phyloP scores from a whole-genome alignment of 805 yeast species.

The Saturnispora silvae region DNA sequence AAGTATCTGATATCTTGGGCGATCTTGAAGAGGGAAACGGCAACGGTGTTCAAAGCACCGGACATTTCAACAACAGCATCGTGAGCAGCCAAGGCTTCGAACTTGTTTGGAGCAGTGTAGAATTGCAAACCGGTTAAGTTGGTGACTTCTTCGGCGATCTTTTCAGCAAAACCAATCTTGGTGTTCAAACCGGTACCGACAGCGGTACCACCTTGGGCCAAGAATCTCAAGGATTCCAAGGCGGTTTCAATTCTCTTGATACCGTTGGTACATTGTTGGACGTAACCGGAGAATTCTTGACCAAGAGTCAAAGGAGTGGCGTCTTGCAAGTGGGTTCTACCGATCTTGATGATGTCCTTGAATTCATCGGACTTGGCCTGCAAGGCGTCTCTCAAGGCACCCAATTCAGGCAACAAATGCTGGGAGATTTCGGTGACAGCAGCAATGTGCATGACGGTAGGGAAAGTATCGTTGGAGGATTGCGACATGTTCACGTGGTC shows the following conservation, averaged over 20 bases:
- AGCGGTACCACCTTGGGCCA: constrained; percentile 99
- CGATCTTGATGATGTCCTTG: constrained; percentile 85
- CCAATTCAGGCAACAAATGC: constrained; percentile 71
- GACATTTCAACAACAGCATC: constrained; percentile 97
- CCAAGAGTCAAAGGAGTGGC: constrained; percentile 97
- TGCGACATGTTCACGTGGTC: constrained; percentile 98
- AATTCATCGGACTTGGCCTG: constrained; percentile 75
- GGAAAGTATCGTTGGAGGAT: constrained; percentile 98
- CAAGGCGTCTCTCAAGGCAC: constrained; percentile 67
- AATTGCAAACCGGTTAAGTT: constrained; percentile 81
- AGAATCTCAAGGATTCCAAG: constrained; percentile 63
- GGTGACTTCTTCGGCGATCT: constrained; percentile 79
- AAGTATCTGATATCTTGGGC: constrained; percentile 97
- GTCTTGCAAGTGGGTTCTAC: constrained; percentile 98
- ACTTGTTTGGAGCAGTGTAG: constrained; percentile 95
- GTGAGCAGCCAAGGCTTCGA: constrained; percentile 98
- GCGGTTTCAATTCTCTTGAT: constrained; percentile 72
- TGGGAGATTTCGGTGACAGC: constrained; percentile 82
- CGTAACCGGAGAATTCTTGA: constrained; percentile 96
- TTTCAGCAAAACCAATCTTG: constrained; percentile 75
- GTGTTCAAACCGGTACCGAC: constrained; percentile 99
- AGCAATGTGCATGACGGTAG: constrained; percentile 99
- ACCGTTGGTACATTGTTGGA: constrained; percentile 85
- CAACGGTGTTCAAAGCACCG: constrained; percentile 93
- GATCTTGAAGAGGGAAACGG: constrained; percentile 87